Evolutionary conservation across 2,329 filamentous ascomycete species (phyloP), one percentile per base, ranked within the genome.

Genomic region (Xylogone sp.): DNA sequence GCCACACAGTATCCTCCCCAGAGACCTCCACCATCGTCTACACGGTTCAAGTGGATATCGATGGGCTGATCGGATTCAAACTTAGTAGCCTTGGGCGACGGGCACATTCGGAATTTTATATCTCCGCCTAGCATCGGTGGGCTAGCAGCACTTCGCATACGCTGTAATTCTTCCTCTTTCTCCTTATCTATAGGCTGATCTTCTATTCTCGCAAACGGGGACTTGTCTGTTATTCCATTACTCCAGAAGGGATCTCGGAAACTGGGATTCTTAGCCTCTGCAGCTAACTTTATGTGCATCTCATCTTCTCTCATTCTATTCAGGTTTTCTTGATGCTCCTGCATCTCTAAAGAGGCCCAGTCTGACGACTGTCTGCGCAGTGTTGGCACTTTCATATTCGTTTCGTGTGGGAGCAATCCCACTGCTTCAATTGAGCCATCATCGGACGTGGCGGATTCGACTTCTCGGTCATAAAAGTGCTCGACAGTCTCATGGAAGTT

Each of bases 81-180:
- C 62, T 90, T 85, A 16, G 91, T 95, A 50, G 85, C 82, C 67
- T 93, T 86, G 5, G 93, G 93, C 21, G 92, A 96, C 9, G 80
- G 77, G 65, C 90, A 96, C 65, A 81, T 82, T 29, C 90, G 88
- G 66, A 97, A 96, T 21, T 78, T 75, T 50, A 97, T 79, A 59
- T 96, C 88, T 52, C 76, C 73, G 51, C 93, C 93, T 10, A 96
- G 81, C 91, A 97, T 95, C 9, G 93, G 93, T 42, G 93, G 93
- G 42, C 77, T 79, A 21, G 78, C 78, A 43, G 75, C 74, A 54
- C 83, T 84, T 20, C 76, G 76, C 72, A 83, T 79, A 21, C 75
- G 74, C 54, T 76, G 71, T 39, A 82, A 59, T 45, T 61, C 65
- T 29, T 59, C 61, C 54, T 67, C 65, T 22, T 63, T 64, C 21